Conservation (phyloP, 2,329 filamentous ascomycete genomes). For the Arthrobotrys sinensis region DNA sequence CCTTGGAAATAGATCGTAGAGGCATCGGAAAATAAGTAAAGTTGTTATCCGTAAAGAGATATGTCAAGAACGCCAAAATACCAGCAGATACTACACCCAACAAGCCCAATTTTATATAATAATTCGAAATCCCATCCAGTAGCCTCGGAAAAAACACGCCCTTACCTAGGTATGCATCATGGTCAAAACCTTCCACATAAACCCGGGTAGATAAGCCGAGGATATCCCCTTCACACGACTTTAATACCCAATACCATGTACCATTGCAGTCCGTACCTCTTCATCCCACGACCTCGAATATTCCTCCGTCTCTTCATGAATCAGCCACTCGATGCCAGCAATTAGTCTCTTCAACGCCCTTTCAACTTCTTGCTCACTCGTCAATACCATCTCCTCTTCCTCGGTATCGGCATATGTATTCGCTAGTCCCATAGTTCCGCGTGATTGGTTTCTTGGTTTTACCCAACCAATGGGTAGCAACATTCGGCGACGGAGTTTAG, state of each 20-base stretch:
- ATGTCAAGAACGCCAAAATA: no score
- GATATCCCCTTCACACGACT: neutral
- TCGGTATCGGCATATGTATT: constrained; percentile 54
- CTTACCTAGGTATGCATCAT: no score
- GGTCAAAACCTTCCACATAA: no score
- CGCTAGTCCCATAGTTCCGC: constrained; percentile 10
- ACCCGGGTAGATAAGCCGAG: neutral
- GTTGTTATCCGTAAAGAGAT: no score
- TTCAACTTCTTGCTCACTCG: constrained; percentile 56
- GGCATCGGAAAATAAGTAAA: no score
- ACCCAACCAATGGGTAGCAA: constrained; percentile 70
- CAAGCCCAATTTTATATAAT: no score
- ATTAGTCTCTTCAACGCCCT: constrained; percentile 54
- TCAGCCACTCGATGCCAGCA: constrained; percentile 50
- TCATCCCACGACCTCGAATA: constrained; percentile 44
- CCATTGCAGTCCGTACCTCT: constrained; percentile 32
- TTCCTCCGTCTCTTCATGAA: constrained; percentile 55
- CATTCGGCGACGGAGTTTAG: constrained; percentile 66
- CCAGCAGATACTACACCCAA: no score
- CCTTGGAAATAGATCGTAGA: no score
- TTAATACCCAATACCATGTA: constrained; percentile 53
- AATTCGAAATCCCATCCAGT: no score
- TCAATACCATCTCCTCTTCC: constrained; percentile 55
- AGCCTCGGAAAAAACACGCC: no score
- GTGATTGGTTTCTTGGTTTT: constrained; percentile 42